Base-by-base conservation (phyloP, 106 monocot genomes). In the Ottelia alismoides region DNA sequence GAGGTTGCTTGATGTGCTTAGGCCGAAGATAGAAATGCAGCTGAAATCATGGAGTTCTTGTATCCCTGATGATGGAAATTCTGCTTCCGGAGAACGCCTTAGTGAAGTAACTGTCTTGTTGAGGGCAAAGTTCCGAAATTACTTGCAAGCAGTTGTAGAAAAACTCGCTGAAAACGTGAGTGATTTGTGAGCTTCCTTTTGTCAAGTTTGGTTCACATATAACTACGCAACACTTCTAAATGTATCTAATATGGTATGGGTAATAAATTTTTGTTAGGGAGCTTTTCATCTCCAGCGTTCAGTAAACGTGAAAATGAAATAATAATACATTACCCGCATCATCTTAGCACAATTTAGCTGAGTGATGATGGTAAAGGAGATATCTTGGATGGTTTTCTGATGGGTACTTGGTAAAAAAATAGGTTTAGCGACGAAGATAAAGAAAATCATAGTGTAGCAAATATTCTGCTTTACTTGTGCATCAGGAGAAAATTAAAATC, bases 161-260 rank as follows among this genome's bases (percentile, higher is more conserved):
- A 99, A 99, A 60, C 82, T 99, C 23, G 65, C 75, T 52, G 82
- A 99, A 46, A 99, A 99, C 70, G 98, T 99, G 46, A 83, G 98
- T 67, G 20, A 0, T 22, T 1, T 2, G 0, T 18, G 12, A 31
- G 31, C 31, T 32, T 23, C 53, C 27, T 3, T 24, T 27, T 51
- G 20, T 24, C 22, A 20, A 1, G 22, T 24, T 43, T 43, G 6
- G 10, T 43, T 7, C 40, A 7, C 10, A 6, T 7, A 16, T 43
- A 43, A 43, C 16, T 43, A 7, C 16, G 6, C 40, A 43, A 43
- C 40, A 43, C 40, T 43, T 43, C 6, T 43, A 43, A 7, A 43
- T 43, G 16, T 43, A 16, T 7, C 40, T 43, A 16, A 6, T 43
- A 16, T n/a, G n/a, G n/a, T n/a, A n/a, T 16, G 40, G 40, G 16